Evolutionary conservation across 2,329 filamentous ascomycete genomes (phyloP), one percentile per base, ranked within the genome.

Genomic region (Colletotrichum destructivum): DNA sequence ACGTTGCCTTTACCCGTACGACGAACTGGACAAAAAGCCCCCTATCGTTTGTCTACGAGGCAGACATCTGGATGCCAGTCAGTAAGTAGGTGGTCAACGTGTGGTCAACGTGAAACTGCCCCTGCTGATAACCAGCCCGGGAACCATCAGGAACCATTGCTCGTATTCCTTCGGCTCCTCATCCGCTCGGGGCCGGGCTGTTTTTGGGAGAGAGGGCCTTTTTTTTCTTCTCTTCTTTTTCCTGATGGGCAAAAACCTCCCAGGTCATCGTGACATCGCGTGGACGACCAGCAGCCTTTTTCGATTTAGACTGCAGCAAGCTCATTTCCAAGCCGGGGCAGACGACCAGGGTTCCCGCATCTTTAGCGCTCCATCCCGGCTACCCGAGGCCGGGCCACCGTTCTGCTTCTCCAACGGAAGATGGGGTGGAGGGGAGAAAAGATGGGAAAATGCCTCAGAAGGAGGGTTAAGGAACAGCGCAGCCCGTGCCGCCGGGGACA

Each of bases 321-420:
- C 46, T 69, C 59, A 64, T 69, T 52, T 71, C 42, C 42, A 21
- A 49, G 57, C 59, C 21, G 46, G 51, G 18, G 38, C 26, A 2
- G 26, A 46, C 26, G 52, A 54, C 59, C 35, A 54, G 69, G 69
- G 26, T 51, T 13, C 13, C 16, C 8, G 68, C 63, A 44, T 35
- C 49, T n/a, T 26, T 60, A 69, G 69, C 59, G 65, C 54, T 49
- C 26, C 46, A 60, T 69, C 46, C 69, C 69, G 69, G 12, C 6
- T 21, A 44, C 52, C 68, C 68, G 51, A 44, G 49, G 57, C 21
- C 21, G 23, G 23, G 38, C 65, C 38, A 63, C n/a, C n/a, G 7
- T 21, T 40, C n/a, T 23, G n/a, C 46, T 35, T 40, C n/a, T 23
- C 31, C 46, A 38, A 40, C 31, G 4, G n/a, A 26, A 8, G 60